Evolutionary conservation across 2,329 filamentous ascomycete species (phyloP).

Genomic region (Fusarium zealandicum): DNA sequence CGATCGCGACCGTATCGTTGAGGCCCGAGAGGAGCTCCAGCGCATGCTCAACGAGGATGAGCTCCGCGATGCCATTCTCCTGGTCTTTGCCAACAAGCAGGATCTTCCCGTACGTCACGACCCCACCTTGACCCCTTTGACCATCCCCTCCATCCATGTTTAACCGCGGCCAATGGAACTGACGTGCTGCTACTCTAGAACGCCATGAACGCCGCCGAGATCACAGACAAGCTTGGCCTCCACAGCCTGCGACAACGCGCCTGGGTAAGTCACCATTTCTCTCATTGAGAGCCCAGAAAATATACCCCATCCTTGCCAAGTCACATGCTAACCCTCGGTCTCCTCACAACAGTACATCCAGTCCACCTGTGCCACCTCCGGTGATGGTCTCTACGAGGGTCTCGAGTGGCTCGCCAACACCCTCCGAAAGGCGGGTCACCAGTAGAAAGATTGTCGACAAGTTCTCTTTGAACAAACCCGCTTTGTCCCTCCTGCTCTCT

Average conservation of each 20-base stretch:
- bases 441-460: constrained; percentile 58
- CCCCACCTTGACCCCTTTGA: constrained; percentile 19
- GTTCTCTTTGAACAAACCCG: constrained; percentile 44
- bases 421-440: constrained; percentile 76
- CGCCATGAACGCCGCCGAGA: constrained; percentile 99
- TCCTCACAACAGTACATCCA: constrained; percentile 82
- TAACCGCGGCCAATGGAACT: constrained; percentile 19
- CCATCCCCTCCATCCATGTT: constrained; percentile 8
- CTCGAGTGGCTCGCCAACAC: constrained; percentile 90
- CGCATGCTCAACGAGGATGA: constrained; percentile 99
- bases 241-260: constrained; percentile 98
- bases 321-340: constrained; percentile 38
- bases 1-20: constrained; percentile 96
- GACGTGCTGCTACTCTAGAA: constrained; percentile 65
- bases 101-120: constrained; percentile 84
- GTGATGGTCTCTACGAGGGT: constrained; percentile 99
- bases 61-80: constrained; percentile 93
- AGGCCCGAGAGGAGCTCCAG: constrained; percentile 95
- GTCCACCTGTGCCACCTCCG: constrained; percentile 98
- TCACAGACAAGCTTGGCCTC: constrained; percentile 99
- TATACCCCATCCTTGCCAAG: not conserved
- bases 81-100: constrained; percentile 99
- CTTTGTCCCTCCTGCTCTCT: constrained; percentile 48
- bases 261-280: constrained; percentile 77
- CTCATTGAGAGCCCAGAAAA: not conserved